Evolutionary conservation across 805 yeast genomes (phyloP), one percentile per base, ranked within the genome.

Genomic region (Komagataella populi): DNA sequence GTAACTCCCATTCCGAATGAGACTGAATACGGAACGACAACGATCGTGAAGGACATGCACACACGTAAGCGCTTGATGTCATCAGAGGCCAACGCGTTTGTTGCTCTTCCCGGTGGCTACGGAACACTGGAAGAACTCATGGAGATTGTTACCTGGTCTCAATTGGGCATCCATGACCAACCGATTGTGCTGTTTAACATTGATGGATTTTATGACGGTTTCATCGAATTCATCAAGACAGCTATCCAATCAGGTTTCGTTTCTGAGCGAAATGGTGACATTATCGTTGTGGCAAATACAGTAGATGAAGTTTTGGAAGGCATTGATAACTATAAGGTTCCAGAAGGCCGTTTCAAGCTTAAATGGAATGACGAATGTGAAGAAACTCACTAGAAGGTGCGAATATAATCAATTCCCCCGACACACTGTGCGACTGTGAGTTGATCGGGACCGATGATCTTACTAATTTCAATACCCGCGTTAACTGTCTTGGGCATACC

Each of bases 91-190:
- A 80, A 80, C 57, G 95, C 91, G 0, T 88, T 88, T 65, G 78
- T 88, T 47, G 95, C 96, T 0, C 73, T 88, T 69, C 96, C 96
- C 12, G 96, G 96, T 55, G 96, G 96, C 2, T 87, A 81, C 63
- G 96, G 96, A 49, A 87, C 95, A 6, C 68, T 87, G 62, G 96
- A 88, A 66, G 96, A 88, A 68, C 72, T 88, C 55, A 81, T 87
- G 83, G 96, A 88, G 70, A 84, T 87, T 51, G 84, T 84, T 53
- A 88, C 96, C 3, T 88, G 96, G 96, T 80, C 81, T 49, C 96
- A 88, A 70, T 73, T 88, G 59, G 93, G 90, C 39, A 87, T 88
- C 57, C 96, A 88, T 65, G 69, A 73, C 55, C 84, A 84, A 65
- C 96, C 96, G 24, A 80, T 88, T 59, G 82, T 88, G 14, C 61